Conservation (phyloP, 2,329 filamentous ascomycete species). For the Scorias spongiosa region DNA sequence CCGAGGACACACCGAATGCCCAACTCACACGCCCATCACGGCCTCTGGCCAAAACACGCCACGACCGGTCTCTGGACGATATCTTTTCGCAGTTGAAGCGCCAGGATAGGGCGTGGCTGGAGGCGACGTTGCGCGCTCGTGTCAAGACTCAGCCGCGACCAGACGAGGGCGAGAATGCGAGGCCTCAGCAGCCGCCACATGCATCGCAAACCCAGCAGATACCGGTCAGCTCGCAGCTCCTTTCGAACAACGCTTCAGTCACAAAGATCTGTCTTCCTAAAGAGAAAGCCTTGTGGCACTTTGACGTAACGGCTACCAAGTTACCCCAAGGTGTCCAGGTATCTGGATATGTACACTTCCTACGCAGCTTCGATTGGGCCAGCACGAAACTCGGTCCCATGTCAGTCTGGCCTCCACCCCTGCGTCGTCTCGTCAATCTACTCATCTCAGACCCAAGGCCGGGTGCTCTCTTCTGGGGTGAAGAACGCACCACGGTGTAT, state of each 20-base stretch:
- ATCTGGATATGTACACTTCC: slow-evolving; percentile 3
- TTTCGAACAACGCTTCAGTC: neutral
- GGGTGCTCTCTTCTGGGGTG: slow-evolving; percentile 14
- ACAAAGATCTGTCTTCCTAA: neutral
- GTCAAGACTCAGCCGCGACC: neutral
- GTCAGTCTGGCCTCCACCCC: slow-evolving; percentile 4
- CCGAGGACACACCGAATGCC: no score
- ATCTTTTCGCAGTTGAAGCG: slow-evolving; percentile 2
- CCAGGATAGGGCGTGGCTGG: slow-evolving; percentile 6
- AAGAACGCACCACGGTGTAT: slow-evolving; percentile 21
- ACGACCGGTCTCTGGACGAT: neutral
- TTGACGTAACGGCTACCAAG: slow-evolving; percentile 4
- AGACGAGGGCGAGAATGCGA: neutral
- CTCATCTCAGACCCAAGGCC: slow-evolving; percentile 7
- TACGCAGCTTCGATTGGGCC: slow-evolving; percentile 7
- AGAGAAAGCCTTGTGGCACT: neutral
- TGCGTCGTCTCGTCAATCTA: slow-evolving; percentile 8
- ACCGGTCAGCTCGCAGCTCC: neutral
- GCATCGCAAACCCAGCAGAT: neutral
- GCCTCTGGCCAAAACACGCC: neutral
- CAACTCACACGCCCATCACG: no score
- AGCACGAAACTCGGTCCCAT: slow-evolving; percentile 7
- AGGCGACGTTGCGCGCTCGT: slow-evolving; percentile 2
- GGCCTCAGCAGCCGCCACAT: neutral
- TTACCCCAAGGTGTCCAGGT: slow-evolving; percentile 1